Conservation (phyloP, 768 basidiomycete genomes). For the Panus rudis region DNA sequence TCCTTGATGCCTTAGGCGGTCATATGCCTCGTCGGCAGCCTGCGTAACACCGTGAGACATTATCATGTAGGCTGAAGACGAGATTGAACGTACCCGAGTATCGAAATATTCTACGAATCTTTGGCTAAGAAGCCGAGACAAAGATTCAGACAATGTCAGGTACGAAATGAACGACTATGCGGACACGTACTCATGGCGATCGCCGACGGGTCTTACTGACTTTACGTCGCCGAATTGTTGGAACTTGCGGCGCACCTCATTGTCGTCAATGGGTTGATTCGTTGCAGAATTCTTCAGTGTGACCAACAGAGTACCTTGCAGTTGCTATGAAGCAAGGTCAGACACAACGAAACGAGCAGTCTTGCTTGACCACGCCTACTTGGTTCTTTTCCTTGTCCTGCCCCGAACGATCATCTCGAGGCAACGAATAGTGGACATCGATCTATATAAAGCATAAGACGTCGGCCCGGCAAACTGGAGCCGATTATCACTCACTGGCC, state of each 20-base stretch:
- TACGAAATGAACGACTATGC: not conserved
- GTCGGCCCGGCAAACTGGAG: not conserved
- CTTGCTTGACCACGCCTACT: too few relatives aligned
- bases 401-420: slow-evolving; percentile 64
- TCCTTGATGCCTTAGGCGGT: slow-evolving; percentile 71
- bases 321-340: slow-evolving; percentile 36
- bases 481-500: slow-evolving; percentile 63
- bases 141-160: not conserved
- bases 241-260: slow-evolving; percentile 80
- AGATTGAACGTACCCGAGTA: slow-evolving; percentile 53
- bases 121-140: slow-evolving; percentile 43
- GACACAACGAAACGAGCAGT: not conserved
- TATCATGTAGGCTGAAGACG: not conserved
- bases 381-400: slow-evolving; percentile 80
- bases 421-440: slow-evolving; percentile 96
- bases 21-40: slow-evolving; percentile 75
- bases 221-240: slow-evolving; percentile 91
- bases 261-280: slow-evolving; percentile 69
- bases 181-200: slow-evolving; percentile 49
- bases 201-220: slow-evolving; percentile 56
- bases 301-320: slow-evolving; percentile 81
- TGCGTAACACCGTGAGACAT: slow-evolving; percentile 19
- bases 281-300: slow-evolving; percentile 65
- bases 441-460: slow-evolving; percentile 44
- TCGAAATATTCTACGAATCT: slow-evolving; percentile 95